Percentiles rank a stretch among this genome's conserved stretches.
Conservation (phyloP, 768 basidiomycete genomes). For the Pulveroboletus sp. region DNA sequence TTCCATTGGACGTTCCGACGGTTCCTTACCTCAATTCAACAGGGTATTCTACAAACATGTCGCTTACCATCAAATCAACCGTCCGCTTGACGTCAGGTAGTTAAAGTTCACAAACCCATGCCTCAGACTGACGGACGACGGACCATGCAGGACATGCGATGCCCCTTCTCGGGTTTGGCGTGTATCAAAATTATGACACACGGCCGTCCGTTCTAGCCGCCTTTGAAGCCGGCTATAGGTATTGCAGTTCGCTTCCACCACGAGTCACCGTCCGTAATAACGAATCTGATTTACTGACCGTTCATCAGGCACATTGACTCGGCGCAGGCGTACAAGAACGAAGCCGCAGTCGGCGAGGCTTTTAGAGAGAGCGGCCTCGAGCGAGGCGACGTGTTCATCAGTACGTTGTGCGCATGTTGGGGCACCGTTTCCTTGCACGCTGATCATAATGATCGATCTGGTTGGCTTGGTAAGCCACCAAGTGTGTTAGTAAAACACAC, state of each 20-base stretch:
- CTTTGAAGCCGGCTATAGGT: slow-evolving; percentile 66
- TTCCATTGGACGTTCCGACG: not conserved
- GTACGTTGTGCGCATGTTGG: slow-evolving; percentile 37
- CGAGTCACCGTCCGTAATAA: not conserved
- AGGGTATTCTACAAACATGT: slow-evolving; percentile 12
- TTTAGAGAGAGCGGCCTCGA: slow-evolving; percentile 53
- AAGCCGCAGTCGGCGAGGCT: slow-evolving; percentile 59
- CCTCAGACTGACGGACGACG: slow-evolving; percentile 3
- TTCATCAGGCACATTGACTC: slow-evolving; percentile 64
- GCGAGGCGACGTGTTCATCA: slow-evolving; percentile 68
- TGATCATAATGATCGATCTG: slow-evolving; percentile 2
- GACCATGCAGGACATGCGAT: slow-evolving; percentile 46
- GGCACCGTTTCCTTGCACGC: not conserved
- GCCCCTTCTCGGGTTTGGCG: slow-evolving; percentile 68
- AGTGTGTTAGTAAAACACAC: slow-evolving; percentile 54
- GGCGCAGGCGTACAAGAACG: slow-evolving; percentile 68
- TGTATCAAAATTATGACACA: slow-evolving; percentile 64
- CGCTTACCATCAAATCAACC: slow-evolving; percentile 30
- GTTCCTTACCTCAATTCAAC: slow-evolving; percentile 17
- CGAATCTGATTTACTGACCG: not conserved
- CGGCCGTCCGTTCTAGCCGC: slow-evolving; percentile 57
- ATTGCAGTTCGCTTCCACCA: slow-evolving; percentile 1
- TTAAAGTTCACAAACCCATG: slow-evolving; percentile 15
- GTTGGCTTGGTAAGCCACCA: slow-evolving; percentile 52
- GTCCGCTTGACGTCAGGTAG: slow-evolving; percentile 37